These are phyloP conservation scores for Cladosporium sp. DNA, from an alignment of 2,329 filamentous ascomycete genomes.

Conservation along the genomic window DNA sequence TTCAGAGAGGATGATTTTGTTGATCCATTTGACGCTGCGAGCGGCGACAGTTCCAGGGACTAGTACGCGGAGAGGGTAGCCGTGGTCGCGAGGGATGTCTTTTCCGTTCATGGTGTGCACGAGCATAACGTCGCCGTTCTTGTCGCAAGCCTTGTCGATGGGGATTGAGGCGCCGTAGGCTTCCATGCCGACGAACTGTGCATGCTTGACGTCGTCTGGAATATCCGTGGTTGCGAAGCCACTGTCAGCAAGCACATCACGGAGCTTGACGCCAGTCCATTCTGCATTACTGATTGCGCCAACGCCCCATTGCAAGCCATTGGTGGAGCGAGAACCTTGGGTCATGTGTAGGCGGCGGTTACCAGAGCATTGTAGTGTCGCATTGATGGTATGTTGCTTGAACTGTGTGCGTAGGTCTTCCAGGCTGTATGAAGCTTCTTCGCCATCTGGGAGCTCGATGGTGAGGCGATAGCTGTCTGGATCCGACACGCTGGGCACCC, in stretches of 20 bases:
- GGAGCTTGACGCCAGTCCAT: slow-evolving; percentile 59
- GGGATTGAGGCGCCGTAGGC: slow-evolving; percentile 65
- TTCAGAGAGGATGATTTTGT: slow-evolving; percentile 62
- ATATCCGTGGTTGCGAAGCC: slow-evolving; percentile 48
- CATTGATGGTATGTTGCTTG: slow-evolving; percentile 53
- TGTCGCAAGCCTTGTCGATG: slow-evolving; percentile 58
- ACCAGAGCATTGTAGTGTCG: slow-evolving; percentile 61
- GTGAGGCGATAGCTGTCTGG: slow-evolving; percentile 50
- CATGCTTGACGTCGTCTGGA: slow-evolving; percentile 45
- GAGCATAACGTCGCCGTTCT: slow-evolving; percentile 63
- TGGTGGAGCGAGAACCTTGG: slow-evolving; percentile 49
- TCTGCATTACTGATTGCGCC: slow-evolving; percentile 62
- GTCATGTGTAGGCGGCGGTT: slow-evolving; percentile 59
- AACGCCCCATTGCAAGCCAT: slow-evolving; percentile 60
- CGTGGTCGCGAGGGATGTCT: slow-evolving; percentile 64
- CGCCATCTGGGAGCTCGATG: slow-evolving; percentile 58
- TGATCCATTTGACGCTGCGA: slow-evolving; percentile 69
- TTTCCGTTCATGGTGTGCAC: slow-evolving; percentile 62
- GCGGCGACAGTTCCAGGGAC: slow-evolving; percentile 65
- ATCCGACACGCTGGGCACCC: slow-evolving; percentile 55
- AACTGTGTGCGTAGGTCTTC: slow-evolving; percentile 57
- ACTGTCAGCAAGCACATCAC: slow-evolving; percentile 58
- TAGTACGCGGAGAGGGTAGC: slow-evolving; percentile 52
- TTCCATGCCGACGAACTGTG: slow-evolving; percentile 61
- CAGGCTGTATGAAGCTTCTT: slow-evolving; percentile 55